Percentiles rank a stretch among this genome's conserved stretches.
These are phyloP conservation scores for Penicillium desertorum DNA, from an alignment of 495 filamentous ascomycete genomes.

Conservation along the genomic window DNA sequence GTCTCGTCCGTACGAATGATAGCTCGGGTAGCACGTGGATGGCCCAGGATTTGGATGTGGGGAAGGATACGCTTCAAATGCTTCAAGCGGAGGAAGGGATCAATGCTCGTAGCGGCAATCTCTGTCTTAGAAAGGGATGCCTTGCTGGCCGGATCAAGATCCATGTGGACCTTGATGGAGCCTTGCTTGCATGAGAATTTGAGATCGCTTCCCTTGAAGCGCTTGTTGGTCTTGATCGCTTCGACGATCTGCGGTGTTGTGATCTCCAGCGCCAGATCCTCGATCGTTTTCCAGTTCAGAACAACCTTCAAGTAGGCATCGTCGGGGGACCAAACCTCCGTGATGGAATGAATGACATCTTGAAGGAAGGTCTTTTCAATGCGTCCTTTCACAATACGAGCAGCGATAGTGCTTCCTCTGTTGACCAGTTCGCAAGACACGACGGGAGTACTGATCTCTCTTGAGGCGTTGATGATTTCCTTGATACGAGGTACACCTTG, in stretches of 20 bases:
- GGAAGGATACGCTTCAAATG: constrained; percentile 80
- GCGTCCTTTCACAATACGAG: constrained; percentile 81
- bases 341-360: constrained; percentile 69
- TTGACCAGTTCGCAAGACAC: constrained; percentile 80
- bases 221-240: constrained; percentile 73
- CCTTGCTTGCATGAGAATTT: constrained; percentile 46
- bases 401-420: constrained; percentile 65
- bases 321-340: constrained; percentile 78
- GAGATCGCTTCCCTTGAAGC: constrained; percentile 67
- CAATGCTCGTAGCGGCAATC: constrained; percentile 54
- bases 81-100: constrained; percentile 79
- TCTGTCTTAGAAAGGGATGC: constrained; percentile 55
- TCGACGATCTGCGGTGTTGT: constrained; percentile 63
- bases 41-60: constrained; percentile 76
- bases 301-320: constrained; percentile 70
- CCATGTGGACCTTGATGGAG: constrained; percentile 57
- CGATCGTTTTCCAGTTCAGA: constrained; percentile 74
- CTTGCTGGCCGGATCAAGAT: constrained; percentile 56
- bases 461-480: constrained; percentile 98
- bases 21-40: constrained; percentile 79
- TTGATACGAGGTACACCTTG: constrained; percentile 99
- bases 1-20: constrained; percentile 79
- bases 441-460: constrained; percentile 88
- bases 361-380: constrained; percentile 67
- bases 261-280: constrained; percentile 76